Evolutionary conservation across 306 rosid genomes (phyloP).

Genomic region (Ormosia emarginata): DNA sequence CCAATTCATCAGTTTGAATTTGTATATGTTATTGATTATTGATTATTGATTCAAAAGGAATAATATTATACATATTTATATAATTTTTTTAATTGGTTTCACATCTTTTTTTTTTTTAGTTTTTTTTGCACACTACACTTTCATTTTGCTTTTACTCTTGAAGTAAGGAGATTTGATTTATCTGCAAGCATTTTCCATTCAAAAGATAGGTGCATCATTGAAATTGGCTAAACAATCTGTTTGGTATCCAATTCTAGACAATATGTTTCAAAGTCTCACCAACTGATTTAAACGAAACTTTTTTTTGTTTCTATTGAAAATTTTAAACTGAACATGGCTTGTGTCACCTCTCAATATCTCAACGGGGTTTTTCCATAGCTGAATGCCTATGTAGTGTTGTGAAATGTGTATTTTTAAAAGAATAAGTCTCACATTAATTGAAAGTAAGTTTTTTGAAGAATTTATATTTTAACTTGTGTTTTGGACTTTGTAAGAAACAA

Average conservation of each 20-base stretch:
- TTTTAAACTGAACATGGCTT: not conserved
- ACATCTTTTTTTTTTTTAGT: too few relatives aligned
- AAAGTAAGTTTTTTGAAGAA: too few relatives aligned
- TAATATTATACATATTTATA: too few relatives aligned
- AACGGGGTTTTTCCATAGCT: slow-evolving; percentile 6
- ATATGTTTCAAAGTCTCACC: not conserved
- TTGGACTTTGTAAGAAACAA: too few relatives aligned
- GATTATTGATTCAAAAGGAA: not conserved
- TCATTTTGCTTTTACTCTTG: not conserved
- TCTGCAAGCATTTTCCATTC: too few relatives aligned
- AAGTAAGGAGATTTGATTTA: not conserved
- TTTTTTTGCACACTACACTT: not conserved
- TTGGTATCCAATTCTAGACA: not conserved
- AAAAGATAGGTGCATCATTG: not conserved
- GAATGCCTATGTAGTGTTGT: slow-evolving; percentile 42
- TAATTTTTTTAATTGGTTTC: too few relatives aligned
- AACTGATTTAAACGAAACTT: not conserved
- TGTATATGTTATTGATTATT: too few relatives aligned
- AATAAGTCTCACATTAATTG: too few relatives aligned
- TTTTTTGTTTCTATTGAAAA: not conserved
- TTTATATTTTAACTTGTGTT: too few relatives aligned
- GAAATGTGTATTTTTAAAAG: too few relatives aligned
- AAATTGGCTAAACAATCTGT: not conserved
- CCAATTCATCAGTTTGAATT: not conserved
- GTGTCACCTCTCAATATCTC: slow-evolving; percentile 1